Percentiles rank a stretch among this genome's conserved stretches.
Evolutionary conservation across 1,284 basidiomycete species (phyloP).

Genomic region (Abortiporus biennis): DNA sequence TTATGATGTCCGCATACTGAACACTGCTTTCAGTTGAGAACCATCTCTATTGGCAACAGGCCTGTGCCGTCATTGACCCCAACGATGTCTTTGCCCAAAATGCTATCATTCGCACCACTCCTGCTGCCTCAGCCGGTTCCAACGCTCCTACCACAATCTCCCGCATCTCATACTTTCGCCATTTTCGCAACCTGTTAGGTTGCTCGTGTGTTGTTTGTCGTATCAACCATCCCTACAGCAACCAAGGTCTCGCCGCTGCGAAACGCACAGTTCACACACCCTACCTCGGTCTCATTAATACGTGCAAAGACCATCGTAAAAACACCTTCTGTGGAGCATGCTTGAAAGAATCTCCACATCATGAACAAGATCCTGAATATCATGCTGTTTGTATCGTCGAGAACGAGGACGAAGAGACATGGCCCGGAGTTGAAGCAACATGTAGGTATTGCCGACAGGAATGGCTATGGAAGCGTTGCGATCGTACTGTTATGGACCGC

Average conservation of each 20-base stretch:
- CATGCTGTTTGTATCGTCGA: slow-evolving; percentile 46
- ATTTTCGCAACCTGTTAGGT: slow-evolving; percentile 35
- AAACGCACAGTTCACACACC: slow-evolving; percentile 38
- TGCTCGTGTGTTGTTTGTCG: slow-evolving; percentile 62
- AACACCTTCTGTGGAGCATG: slow-evolving; percentile 59
- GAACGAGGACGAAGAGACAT: slow-evolving; percentile 66
- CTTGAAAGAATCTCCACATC: slow-evolving; percentile 49
- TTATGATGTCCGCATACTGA: too few relatives aligned
- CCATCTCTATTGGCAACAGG: slow-evolving; percentile 57
- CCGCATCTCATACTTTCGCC: slow-evolving; percentile 33
- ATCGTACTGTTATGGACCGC: slow-evolving; percentile 38
- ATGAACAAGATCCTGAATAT: slow-evolving; percentile 34
- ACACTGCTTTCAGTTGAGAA: slow-evolving; percentile 38
- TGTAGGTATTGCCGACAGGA: slow-evolving; percentile 59
- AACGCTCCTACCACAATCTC: slow-evolving; percentile 16
- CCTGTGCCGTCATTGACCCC: slow-evolving; percentile 48
- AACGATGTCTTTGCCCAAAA: slow-evolving; percentile 32
- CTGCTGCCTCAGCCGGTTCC: slow-evolving; percentile 23
- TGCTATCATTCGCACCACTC: slow-evolving; percentile 19
- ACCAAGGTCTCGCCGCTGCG: slow-evolving; percentile 40
- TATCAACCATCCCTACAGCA: slow-evolving; percentile 50
- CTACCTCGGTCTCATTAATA: slow-evolving; percentile 37
- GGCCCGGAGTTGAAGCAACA: slow-evolving; percentile 58
- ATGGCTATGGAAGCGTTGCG: slow-evolving; percentile 53
- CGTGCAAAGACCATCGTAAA: slow-evolving; percentile 63